Evolutionary conservation across 306 rosid species (phyloP).

Genomic region (Rubus idaeus): DNA sequence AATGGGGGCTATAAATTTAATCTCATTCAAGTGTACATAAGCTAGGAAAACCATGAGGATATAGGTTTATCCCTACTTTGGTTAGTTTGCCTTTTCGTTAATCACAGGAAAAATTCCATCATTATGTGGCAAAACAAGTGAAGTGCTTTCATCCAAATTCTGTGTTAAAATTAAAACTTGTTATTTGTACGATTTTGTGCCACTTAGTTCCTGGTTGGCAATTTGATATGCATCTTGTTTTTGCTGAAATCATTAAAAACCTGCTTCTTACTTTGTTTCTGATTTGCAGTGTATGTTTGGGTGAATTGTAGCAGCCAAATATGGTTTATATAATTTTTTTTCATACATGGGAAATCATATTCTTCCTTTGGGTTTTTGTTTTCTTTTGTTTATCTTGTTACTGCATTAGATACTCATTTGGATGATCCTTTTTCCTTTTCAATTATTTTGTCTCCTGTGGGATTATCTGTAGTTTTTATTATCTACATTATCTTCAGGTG

Average conservation of each 20-base stretch:
- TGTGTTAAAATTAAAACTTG: background rate
- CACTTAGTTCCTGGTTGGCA: background rate
- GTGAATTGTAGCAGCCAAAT: background rate
- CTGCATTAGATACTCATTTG: background rate
- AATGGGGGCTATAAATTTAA: background rate
- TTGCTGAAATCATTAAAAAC: background rate
- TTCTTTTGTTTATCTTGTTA: background rate
- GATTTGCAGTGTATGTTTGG: background rate
- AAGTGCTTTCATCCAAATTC: background rate
- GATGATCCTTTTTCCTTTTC: background rate
- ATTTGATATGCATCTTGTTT: background rate
- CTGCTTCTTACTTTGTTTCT: background rate
- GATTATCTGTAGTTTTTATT: background rate
- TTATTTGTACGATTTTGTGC: background rate
- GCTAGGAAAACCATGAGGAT: background rate
- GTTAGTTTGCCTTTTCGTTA: background rate
- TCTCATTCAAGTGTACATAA: background rate
- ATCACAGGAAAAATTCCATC: background rate
- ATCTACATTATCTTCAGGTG: background rate
- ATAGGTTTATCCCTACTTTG: background rate
- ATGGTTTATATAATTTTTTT: background rate
- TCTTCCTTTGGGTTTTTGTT: background rate
- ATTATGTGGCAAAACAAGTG: background rate
- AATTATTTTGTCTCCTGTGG: background rate
- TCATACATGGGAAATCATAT: background rate